A percentile compares a stretch with the other conserved stretches of the same genome.
Conservation (phyloP, 2,329 filamentous ascomycete genomes). For the Paraconiothyrium brasiliense region DNA sequence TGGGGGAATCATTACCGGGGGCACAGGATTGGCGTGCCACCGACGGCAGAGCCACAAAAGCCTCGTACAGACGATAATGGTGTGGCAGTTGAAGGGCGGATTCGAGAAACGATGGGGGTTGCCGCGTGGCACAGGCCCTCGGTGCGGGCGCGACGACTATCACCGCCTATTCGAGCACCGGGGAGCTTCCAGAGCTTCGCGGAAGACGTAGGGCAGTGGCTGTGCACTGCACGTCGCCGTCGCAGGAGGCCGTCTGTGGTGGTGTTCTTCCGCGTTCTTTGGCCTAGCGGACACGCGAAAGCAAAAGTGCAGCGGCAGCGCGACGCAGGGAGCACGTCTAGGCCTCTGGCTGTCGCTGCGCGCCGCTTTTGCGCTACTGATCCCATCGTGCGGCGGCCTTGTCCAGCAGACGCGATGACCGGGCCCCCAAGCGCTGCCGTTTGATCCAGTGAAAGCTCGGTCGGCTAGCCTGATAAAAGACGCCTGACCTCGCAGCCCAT, state of each 20-base stretch:
- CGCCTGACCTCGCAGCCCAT: slow-evolving; percentile 40
- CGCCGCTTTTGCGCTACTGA: slow-evolving; percentile 21
- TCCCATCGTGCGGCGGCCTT: slow-evolving; percentile 15
- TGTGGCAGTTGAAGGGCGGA: slow-evolving; percentile 31
- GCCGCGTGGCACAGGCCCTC: slow-evolving; percentile 35
- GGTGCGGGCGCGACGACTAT: slow-evolving; percentile 46
- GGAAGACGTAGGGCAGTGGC: slow-evolving; percentile 47
- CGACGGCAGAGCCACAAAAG: slow-evolving; percentile 25
- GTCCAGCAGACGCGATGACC: slow-evolving; percentile 30
- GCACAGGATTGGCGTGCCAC: slow-evolving; percentile 24
- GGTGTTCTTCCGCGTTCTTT: slow-evolving; percentile 24
- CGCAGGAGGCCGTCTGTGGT: slow-evolving; percentile 23
- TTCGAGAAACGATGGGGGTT: slow-evolving; percentile 46
- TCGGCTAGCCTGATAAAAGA: slow-evolving; percentile 48
- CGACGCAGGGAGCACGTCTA: slow-evolving; percentile 27
- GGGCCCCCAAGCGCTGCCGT: slow-evolving; percentile 34
- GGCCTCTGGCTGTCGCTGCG: slow-evolving; percentile 25
- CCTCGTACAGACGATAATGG: slow-evolving; percentile 31
- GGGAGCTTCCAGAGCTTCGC: slow-evolving; percentile 37
- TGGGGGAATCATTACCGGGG: slow-evolving; percentile 39
- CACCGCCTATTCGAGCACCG: slow-evolving; percentile 36
- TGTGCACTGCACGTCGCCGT: slow-evolving; percentile 40
- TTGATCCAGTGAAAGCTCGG: slow-evolving; percentile 33
- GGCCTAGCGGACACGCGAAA: slow-evolving; percentile 22
- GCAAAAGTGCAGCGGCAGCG: slow-evolving; percentile 32